Evolutionary conservation across 2,329 filamentous ascomycete species (phyloP), one percentile per base, ranked within the genome.

Genomic region (Trichophyton verrucosum): DNA sequence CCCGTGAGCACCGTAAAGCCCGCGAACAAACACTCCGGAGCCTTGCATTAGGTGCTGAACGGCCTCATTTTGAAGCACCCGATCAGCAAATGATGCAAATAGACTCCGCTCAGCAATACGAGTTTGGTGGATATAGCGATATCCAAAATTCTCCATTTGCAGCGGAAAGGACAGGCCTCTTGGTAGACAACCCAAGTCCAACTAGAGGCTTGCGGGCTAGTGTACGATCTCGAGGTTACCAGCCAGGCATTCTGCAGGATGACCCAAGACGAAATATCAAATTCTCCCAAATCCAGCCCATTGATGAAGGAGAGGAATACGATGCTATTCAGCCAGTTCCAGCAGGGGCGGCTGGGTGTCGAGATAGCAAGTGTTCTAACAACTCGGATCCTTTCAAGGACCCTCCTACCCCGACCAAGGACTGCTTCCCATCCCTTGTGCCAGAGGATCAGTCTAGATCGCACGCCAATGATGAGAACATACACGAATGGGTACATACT

Each of bases 301-400:
- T 86, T 53, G 82, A 84, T 42, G 82, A 84, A 67, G 73, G 79
- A 11, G 83, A 86, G 62, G 83, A 85, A 64, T 81, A 84, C 58
- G 81, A 82, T 61, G 75, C 75, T 61, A 56, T 62, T n/a, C 49
- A 51, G 55, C 36, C 17, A 13, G 60, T 24, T 44, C 62, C 64
- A 58, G 63, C 66, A 42, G 40, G 9, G 58, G 56, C 61, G 65
- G 57, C 60, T 63, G 62, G 62, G 64, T 47, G 64, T 55, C 47
- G 61, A 15, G 33, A 60, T 47, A 64, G 61, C 58, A 63, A 60
- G 24, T 49, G 53, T 24, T 64, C 63, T 3, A 44, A 47, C 33
- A 38, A 55, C 17, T 64, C 62, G 17, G 62, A 64, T 27, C 62
- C 62, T 13, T 64, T 64, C 27, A 60, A 49, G 36, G 62, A 64